Evolutionary conservation across 75 land plant genomes (phyloP).

Genomic region (Adiantum capillusveneris): DNA sequence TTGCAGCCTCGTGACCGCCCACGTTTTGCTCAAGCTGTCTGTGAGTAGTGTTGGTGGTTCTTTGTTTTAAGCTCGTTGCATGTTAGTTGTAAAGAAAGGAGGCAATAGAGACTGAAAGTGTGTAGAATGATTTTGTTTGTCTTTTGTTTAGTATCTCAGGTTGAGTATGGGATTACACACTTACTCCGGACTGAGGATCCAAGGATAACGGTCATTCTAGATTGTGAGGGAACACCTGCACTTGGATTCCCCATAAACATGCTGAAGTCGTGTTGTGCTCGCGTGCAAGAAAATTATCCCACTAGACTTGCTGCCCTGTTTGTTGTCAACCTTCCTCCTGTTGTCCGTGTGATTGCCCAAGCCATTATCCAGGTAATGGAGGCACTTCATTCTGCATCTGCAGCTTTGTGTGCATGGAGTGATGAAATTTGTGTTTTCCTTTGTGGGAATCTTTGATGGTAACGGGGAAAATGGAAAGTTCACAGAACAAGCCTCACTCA

Average conservation of each 20-base stretch:
- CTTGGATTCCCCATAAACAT: conserved; percentile 71
- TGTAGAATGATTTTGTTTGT: conserved; percentile 5
- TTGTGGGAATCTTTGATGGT: too few relatives aligned
- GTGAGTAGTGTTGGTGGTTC: conserved; percentile 26
- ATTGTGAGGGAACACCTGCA: conserved; percentile 74
- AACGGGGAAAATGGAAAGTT: too few relatives aligned
- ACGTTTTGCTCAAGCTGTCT: conserved; percentile 75
- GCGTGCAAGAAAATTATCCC: conserved; percentile 85
- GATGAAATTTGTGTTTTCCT: too few relatives aligned
- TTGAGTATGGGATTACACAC: conserved; percentile 70
- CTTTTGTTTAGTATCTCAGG: conserved; percentile 72
- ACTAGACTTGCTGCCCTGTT: conserved; percentile 69
- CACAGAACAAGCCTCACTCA: too few relatives aligned
- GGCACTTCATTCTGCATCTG: too few relatives aligned
- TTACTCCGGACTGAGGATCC: conserved; percentile 47
- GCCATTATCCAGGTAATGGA: conserved; percentile 88
- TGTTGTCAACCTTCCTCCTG: conserved; percentile 50
- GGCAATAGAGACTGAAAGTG: too few relatives aligned
- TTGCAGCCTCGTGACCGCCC: conserved; percentile 53
- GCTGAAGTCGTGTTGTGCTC: conserved; percentile 58
- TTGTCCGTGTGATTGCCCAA: conserved; percentile 60
- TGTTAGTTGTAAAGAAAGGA: too few relatives aligned
- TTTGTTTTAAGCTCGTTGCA: too few relatives aligned
- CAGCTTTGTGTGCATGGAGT: too few relatives aligned
- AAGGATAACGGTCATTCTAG: conserved; percentile 68